Conservation (phyloP, 345 rosid species). For the Linum tenue region DNA sequence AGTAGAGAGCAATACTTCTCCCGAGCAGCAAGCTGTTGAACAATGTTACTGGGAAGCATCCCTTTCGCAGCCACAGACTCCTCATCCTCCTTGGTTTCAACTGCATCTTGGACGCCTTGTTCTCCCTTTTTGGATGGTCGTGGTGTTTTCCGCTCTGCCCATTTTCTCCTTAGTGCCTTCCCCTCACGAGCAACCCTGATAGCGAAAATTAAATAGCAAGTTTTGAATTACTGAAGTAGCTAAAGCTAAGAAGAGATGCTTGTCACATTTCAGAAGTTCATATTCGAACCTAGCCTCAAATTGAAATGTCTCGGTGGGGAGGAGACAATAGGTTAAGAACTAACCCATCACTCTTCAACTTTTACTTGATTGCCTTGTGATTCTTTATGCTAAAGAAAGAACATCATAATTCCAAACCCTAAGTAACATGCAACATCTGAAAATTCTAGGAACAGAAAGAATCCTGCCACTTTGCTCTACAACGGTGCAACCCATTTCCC, state of each 20-base stretch:
- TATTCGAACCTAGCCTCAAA: too few species aligned
- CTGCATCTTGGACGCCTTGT: slow-evolving; percentile 22
- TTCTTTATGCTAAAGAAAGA: background rate
- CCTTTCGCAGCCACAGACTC: slow-evolving; percentile 30
- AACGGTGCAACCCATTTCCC: too few species aligned
- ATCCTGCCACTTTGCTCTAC: background rate
- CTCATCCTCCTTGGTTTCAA: slow-evolving; percentile 35
- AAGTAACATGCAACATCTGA: background rate
- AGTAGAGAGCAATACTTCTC: slow-evolving; percentile 45
- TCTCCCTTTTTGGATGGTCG: slow-evolving; percentile 21
- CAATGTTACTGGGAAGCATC: slow-evolving; percentile 71
- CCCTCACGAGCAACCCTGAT: slow-evolving; percentile 52
- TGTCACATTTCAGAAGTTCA: too few species aligned
- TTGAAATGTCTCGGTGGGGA: too few species aligned
- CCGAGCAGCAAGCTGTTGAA: slow-evolving; percentile 63
- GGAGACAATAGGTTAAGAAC: too few species aligned
- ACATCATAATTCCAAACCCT: background rate
- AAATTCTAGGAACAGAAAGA: background rate
- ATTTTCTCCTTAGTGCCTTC: slow-evolving; percentile 57
- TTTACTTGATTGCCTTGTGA: background rate
- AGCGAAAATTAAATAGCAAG: background rate
- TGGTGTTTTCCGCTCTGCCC: slow-evolving; percentile 60
- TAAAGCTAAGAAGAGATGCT: background rate
- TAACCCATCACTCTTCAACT: background rate
- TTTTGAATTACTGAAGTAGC: background rate